phyloP scores from a whole-genome alignment of 768 basidiomycete species.

The Polyporus arcularius region DNA sequence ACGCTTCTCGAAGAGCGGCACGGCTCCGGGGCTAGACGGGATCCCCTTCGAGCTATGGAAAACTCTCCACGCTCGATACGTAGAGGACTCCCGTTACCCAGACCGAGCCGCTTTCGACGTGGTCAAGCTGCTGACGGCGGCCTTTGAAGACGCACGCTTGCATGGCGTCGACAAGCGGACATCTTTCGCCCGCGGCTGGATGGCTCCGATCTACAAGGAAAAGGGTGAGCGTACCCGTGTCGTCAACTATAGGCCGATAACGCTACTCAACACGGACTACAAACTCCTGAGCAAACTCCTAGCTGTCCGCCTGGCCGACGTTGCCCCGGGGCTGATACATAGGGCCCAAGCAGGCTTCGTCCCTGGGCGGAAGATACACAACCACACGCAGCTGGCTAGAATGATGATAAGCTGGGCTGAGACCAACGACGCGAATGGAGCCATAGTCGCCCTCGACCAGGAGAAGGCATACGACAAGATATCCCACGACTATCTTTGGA shows the following conservation, averaged over 20 bases:
- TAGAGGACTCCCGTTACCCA: no score
- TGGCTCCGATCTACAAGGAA: slow-evolving; percentile 45
- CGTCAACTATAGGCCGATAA: slow-evolving; percentile 21
- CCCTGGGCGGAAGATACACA: slow-evolving; percentile 28
- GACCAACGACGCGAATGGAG: slow-evolving; percentile 6
- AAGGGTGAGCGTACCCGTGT: slow-evolving; percentile 16
- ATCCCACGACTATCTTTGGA: slow-evolving; percentile 17
- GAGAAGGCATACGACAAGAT: slow-evolving; percentile 24
- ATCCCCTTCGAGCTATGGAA: no score
- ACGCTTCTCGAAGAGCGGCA: no score
- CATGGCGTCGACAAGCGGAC: no score
- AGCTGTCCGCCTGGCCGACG: slow-evolving; percentile 15
- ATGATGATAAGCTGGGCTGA: slow-evolving; percentile 16
- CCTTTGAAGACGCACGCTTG: no score
- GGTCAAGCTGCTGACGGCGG: no score
- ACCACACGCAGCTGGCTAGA: slow-evolving; percentile 33
- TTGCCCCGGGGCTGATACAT: slow-evolving; percentile 29
- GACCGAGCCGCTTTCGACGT: no score
- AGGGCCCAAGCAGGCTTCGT: slow-evolving; percentile 42
- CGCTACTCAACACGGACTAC: slow-evolving; percentile 33
- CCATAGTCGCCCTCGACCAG: slow-evolving; percentile 17
- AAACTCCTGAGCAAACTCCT: slow-evolving; percentile 34
- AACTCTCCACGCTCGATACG: no score
- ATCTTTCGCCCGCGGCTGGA: slow-evolving; percentile 33
- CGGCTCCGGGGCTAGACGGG: no score